Base-by-base conservation (phyloP, 306 rosid genomes). In the Canavalia gladiata region DNA sequence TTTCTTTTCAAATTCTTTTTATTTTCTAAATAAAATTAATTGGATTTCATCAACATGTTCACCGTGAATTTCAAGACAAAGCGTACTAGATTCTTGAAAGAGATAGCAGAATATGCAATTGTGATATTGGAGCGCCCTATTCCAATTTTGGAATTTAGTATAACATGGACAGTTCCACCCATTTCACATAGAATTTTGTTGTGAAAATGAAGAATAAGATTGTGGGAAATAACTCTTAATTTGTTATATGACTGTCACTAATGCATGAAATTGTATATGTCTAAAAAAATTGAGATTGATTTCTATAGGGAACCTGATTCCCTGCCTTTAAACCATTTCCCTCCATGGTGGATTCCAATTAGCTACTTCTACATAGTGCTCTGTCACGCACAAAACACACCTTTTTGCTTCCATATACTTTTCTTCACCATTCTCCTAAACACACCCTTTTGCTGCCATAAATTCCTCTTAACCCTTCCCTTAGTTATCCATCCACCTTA, bases 251-350 rank as follows among this genome's bases (percentile, higher is more conserved):
- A 43, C 49, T 10, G 12, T 78, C 49, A 75, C 41, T 25, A 42
- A 39, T 62, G 80, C 10, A 73, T 54, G 54, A 45, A 63, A 50
- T 13, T 41, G n/a, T 49, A 39, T 28, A 6, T 13, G 34, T 58
- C 30, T 67, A 29, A 29, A 4, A n/a, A 60, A 0, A 37, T 67
- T 51, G 49, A 46, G 30, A 72, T 31, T 13, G 0, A 52, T 78
- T 78, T 78, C 76, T 39, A 45, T 50, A 41, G 45, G 33, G 90
- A 81, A 87, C 82, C 84, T 49, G 41, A 87, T 87, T 84, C 90
- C 68, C 59, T 51, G 2, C 28, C 75, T 76, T 76, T 66, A 9
- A 83, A 66, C 58, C 45, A 33, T 49, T 76, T 41, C 77, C 87
- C 31, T 60, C 39, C 67, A 67, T 81, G 29, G 81, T 87, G 90